Base-by-base conservation (phyloP, 202 grass and related monocot genomes). In the Dendrocalamus latiflorus region DNA sequence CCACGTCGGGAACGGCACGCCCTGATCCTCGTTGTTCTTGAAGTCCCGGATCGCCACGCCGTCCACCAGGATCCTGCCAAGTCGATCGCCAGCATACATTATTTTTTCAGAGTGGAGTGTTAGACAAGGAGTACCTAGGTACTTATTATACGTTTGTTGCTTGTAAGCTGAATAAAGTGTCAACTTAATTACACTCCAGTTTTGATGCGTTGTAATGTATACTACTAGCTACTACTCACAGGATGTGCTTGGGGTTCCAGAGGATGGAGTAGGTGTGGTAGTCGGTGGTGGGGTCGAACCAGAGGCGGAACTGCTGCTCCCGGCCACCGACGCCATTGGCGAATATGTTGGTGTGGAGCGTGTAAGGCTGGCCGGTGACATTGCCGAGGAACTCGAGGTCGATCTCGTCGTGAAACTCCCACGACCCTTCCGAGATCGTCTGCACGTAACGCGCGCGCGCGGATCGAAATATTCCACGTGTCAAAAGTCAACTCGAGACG, bases 351-450 rank as follows among this genome's bases (percentile, higher is more conserved):
- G n/a, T n/a, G n/a, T n/a, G n/a, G n/a, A n/a, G 25, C 30, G 55
- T 85, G 77, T 91, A 91, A 0, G 83, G 81, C 81, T 90, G 25
- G 36, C 80, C 84, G 26, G 76, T 85, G 8, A 53, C 77, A 42
- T 87, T 91, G 47, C 89, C 89, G 5, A 85, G 72, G 85, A 91
- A 91, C 85, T 91, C 89, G 24, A 91, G 53, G 71, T 91, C 85
- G 15, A 91, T 53, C 85, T 91, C 85, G 65, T 91, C 85, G 57
- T 76, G 85, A 21, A 68, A 24, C 16, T 76, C 87, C 87, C 72
- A 82, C n/a, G 80, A 43, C 56, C 73, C 68, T 6, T 70, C 78
- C 53, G 78, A 65, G 37, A 59, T 59, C 51, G 59, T 24, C 65
- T 81, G 37, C 42, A 70, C 0, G 47, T n/a, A n/a, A n/a, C n/a